These are phyloP conservation scores for Chernovozyma sophiae-reginae DNA, from an alignment of 1,139 yeast species.

Conservation along the genomic window DNA sequence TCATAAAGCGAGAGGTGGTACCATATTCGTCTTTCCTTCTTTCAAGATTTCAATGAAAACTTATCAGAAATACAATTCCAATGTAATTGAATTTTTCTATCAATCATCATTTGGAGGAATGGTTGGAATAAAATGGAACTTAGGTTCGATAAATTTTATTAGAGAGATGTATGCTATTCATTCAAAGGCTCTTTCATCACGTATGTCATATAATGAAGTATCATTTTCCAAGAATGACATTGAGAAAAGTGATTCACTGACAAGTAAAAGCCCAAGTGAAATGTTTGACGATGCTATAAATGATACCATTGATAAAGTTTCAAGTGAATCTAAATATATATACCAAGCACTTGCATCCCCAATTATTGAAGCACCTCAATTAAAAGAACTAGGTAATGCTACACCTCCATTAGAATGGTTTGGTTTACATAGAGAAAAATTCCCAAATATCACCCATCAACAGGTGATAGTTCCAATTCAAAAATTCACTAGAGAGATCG, in stretches of 20 bases:
- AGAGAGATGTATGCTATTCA: conserved; percentile 84
- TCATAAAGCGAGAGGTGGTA: conserved; percentile 68
- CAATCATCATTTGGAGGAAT: conserved; percentile 79
- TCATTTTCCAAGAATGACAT: conserved; percentile 6
- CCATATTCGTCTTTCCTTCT: conserved; percentile 75
- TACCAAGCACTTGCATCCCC: conserved; percentile 75
- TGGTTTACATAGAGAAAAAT: conserved; percentile 80
- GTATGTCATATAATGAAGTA: conserved; percentile 23
- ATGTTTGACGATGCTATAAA: conserved; percentile 48
- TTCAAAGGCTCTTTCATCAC: conserved; percentile 35
- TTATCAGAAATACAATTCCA: conserved; percentile 49
- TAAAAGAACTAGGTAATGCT: conserved; percentile 90
- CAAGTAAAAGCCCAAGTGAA: conserved; percentile 30
- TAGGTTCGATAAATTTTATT: conserved; percentile 87
- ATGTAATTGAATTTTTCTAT: conserved; percentile 60
- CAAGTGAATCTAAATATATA: conserved; percentile 50
- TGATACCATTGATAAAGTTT: conserved; percentile 61
- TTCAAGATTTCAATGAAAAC: conserved; percentile 73
- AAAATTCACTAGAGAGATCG: conserved; percentile 62
- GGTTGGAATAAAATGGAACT: conserved; percentile 88
- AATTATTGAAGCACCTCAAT: conserved; percentile 80
- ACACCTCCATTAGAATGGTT: conserved; percentile 99
- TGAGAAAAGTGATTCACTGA: conserved; percentile 8
- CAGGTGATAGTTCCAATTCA: conserved; percentile 70
- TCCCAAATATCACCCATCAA: conserved; percentile 86